phyloP scores from a whole-genome alignment of 2,329 filamentous ascomycete genomes.

The Ceratocystis eucalypticola region DNA sequence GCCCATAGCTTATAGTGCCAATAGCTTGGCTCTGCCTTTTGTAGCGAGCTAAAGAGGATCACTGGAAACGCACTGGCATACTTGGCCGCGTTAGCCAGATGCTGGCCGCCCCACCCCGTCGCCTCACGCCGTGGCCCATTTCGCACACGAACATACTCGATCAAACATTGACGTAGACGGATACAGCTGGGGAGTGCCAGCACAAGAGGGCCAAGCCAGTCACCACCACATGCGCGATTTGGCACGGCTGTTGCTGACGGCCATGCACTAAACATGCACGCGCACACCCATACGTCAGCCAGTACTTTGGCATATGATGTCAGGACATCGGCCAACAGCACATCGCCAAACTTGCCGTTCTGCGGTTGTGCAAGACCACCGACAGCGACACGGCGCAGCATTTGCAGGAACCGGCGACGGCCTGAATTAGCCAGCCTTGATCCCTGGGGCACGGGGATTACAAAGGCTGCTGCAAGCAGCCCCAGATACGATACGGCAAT shows the following conservation, averaged over 20 bases:
- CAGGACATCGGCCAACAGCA: constrained; percentile 82
- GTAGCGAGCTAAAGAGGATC: constrained; percentile 63
- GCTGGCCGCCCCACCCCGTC: constrained; percentile 65
- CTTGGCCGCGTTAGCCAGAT: constrained; percentile 87
- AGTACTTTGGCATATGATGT: constrained; percentile 91
- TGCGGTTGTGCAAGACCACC: constrained; percentile 76
- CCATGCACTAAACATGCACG: constrained; percentile 73
- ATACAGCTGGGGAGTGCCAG: constrained; percentile 74
- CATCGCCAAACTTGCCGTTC: constrained; percentile 89
- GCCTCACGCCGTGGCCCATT: constrained; percentile 41
- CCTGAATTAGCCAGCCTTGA: constrained; percentile 47
- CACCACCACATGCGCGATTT: constrained; percentile 68
- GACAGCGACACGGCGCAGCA: constrained; percentile 62
- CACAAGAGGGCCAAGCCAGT: constrained; percentile 67
- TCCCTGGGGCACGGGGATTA: constrained; percentile 52
- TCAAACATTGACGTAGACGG: constrained; percentile 81
- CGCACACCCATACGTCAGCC: constrained; percentile 72
- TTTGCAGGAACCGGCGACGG: constrained; percentile 60
- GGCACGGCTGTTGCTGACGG: constrained; percentile 67
- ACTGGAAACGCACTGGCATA: constrained; percentile 92
- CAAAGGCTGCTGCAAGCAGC: constrained; percentile 55
- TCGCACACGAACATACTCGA: constrained; percentile 65
- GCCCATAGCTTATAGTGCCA: constrained; percentile 50
- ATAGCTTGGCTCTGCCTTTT: constrained; percentile 40
- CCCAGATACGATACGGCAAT: constrained; percentile 75